These are phyloP conservation scores for Yarrowia osloensis DNA, from an alignment of 805 yeast genomes.

Conservation along the genomic window DNA sequence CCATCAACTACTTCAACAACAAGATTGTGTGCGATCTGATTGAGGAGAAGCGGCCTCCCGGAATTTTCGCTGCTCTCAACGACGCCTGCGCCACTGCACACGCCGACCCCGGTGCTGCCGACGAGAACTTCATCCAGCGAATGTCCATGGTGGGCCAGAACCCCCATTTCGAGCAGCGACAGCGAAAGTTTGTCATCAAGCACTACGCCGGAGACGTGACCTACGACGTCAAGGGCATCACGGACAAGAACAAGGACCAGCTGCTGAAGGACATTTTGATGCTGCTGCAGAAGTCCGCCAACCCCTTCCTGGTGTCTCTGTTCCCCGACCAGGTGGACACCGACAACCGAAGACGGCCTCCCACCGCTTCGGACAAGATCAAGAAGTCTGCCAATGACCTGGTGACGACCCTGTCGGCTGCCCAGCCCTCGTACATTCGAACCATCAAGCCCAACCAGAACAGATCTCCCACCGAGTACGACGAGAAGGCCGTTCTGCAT, in stretches of 20 bases:
- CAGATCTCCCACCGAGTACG: constrained; percentile 86
- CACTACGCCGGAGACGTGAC: constrained; percentile 99
- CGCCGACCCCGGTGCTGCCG: constrained; percentile 96
- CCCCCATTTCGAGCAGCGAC: constrained; percentile 86
- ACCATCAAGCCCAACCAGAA: constrained; percentile 97
- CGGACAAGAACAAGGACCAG: constrained; percentile 96
- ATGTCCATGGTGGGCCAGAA: constrained; percentile 78
- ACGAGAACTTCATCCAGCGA: constrained; percentile 91
- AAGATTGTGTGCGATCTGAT: constrained; percentile 95
- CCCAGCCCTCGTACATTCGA: constrained; percentile 95
- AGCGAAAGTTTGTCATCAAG: constrained; percentile 82
- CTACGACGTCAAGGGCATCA: constrained; percentile 84
- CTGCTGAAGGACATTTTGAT: constrained; percentile 85
- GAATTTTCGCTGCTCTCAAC: constrained; percentile 91
- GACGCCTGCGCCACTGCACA: constrained; percentile 98
- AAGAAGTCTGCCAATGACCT: constrained; percentile 86
- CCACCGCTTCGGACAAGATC: constrained; percentile 95
- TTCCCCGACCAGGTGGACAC: constrained; percentile 66
- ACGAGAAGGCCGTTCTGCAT: constrained; percentile 84
- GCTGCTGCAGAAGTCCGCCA: constrained; percentile 68
- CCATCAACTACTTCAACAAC: constrained; percentile 93
- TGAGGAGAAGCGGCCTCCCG: constrained; percentile 93
- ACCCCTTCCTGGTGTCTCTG: constrained; percentile 58
- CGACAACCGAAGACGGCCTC: constrained; percentile 79
- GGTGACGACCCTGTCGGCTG: constrained; percentile 82